Evolutionary conservation across 148 eudicot species (phyloP), one percentile per base, ranked within the genome.

Genomic region (Persicaria maculosa): DNA sequence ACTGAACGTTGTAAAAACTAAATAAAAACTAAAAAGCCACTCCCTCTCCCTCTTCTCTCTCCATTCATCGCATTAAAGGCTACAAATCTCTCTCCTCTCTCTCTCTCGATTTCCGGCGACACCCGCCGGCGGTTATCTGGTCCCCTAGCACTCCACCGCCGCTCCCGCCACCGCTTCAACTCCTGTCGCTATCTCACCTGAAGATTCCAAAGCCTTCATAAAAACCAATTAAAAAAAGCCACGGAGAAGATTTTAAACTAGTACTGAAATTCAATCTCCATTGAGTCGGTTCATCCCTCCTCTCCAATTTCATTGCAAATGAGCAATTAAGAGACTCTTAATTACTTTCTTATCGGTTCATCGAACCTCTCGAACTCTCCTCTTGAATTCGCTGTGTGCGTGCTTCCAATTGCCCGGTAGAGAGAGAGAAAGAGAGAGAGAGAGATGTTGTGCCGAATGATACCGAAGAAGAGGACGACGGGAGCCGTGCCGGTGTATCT

Each of bases 401-500:
- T 65, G 68, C 68, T 62, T 25, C 44, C 68, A 4, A 62, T 62
- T 62, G 25, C 68, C 16, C n/a, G 40, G 44, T 62, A 4, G 4
- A 36, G 20, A 47, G 74, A 50, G 45, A 17, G 22, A 54, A 43
- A 36, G 52, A 81, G 76, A 50, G 45, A 17, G 22, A 54, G 46
- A 36, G 52, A 81, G 76, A 89, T 91, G 97, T 77, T 88, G 81
- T 81, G 94, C 73, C 83, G 94, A 65, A 84, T 84, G 81, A 75
- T 85, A 54, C 67, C 84, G 12, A 79, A 84, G 89, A 90, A 88
- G 83, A 92, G 77, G 87, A 92, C 74, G 74, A 79, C 78, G 2
- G 97, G 97, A 15, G 82, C 73, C 47, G 91, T 88, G 22, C 91
- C 94, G 7, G 94, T 92, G 64, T 92, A 86, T 79, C 81, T 92